phyloP scores from a whole-genome alignment of 2,329 filamentous ascomycete species.

The Aspergillus arachidicola region DNA sequence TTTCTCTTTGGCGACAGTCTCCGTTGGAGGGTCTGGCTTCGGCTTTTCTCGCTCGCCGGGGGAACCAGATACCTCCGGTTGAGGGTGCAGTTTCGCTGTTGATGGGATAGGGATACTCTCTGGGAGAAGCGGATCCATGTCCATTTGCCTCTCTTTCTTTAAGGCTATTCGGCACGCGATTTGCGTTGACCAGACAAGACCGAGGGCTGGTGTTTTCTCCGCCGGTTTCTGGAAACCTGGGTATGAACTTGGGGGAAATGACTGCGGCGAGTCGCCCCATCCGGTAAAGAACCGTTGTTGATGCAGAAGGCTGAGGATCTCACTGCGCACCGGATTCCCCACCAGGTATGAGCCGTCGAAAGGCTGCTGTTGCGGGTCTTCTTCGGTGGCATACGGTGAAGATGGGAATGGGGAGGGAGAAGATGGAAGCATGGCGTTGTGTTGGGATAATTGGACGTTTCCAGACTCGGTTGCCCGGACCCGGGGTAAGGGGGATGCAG shows the following conservation, averaged over 20 bases:
- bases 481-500: conserved; percentile 25
- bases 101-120: not conserved
- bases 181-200: conserved; percentile 89
- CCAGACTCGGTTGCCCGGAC: conserved; percentile 13
- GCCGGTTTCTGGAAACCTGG: conserved; percentile 35
- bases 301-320: conserved; percentile 75
- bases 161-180: conserved; percentile 80
- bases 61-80: not conserved
- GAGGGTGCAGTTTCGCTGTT: not conserved
- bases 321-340: conserved; percentile 40
- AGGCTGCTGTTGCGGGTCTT: conserved; percentile 24
- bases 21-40: not conserved
- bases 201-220: conserved; percentile 79
- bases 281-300: conserved; percentile 95
- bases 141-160: conserved; percentile 66
- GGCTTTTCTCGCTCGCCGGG: not conserved
- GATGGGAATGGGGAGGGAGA: conserved; percentile 33
- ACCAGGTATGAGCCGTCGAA: conserved; percentile 42
- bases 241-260: conserved; percentile 18
- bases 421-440: conserved; percentile 19
- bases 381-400: conserved; percentile 31
- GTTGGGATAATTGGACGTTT: conserved; percentile 20
- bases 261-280: conserved; percentile 72
- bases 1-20: not conserved
- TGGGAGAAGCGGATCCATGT: conserved; percentile 6